Percentiles rank a stretch among this genome's conserved stretches.
phyloP scores from a whole-genome alignment of 306 rosid species.

The Glycine latifolia region DNA sequence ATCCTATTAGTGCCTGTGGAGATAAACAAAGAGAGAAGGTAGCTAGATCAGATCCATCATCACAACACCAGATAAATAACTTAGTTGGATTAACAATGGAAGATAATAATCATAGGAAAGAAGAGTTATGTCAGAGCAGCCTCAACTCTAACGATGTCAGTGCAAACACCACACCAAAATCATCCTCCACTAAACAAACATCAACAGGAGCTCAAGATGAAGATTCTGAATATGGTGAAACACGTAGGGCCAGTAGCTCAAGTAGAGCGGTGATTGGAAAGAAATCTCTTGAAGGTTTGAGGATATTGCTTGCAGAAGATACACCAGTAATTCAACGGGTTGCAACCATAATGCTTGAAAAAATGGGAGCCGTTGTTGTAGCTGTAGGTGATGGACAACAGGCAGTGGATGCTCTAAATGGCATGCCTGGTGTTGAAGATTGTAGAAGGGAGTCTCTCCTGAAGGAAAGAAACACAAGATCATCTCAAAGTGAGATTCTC shows the following conservation, averaged over 20 bases:
- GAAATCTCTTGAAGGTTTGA: slow-evolving; percentile 84
- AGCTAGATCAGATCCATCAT: slow-evolving; percentile 44
- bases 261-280: slow-evolving; percentile 52
- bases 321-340: slow-evolving; percentile 93
- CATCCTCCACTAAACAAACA: slow-evolving; percentile 28
- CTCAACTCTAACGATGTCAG: slow-evolving; percentile 39
- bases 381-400: slow-evolving; percentile 88
- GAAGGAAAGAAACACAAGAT: slow-evolving; percentile 54
- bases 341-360: slow-evolving; percentile 96
- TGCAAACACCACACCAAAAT: slow-evolving; percentile 40
- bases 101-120: slow-evolving; percentile 50
- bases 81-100: slow-evolving; percentile 64
- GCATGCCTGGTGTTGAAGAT: slow-evolving; percentile 57
- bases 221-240: slow-evolving; percentile 48
- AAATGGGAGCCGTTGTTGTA: slow-evolving; percentile 91
- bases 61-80: slow-evolving; percentile 55
- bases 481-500: slow-evolving; percentile 58
- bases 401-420: slow-evolving; percentile 84
- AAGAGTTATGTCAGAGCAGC: slow-evolving; percentile 47
- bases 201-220: slow-evolving; percentile 42
- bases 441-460: slow-evolving; percentile 47
- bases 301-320: slow-evolving; percentile 92
- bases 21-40: slow-evolving; percentile 55
- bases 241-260: slow-evolving; percentile 45
- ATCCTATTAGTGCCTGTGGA: slow-evolving; percentile 42